These are phyloP conservation scores for Hypoxylon perforatum DNA, from an alignment of 495 filamentous ascomycete species.

Conservation along the genomic window DNA sequence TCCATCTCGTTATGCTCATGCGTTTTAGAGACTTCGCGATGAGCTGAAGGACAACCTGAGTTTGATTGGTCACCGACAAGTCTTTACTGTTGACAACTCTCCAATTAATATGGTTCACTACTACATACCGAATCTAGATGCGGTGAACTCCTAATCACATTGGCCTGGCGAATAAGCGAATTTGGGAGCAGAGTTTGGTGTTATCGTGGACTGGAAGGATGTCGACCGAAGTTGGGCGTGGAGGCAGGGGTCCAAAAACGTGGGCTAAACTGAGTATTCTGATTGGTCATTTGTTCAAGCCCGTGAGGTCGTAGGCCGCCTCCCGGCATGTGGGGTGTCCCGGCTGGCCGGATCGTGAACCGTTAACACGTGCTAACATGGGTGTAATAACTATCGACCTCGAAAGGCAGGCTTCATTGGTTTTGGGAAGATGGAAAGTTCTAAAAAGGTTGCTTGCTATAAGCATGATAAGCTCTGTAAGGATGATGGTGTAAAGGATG, in stretches of 20 bases:
- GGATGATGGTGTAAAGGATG: too few relatives aligned
- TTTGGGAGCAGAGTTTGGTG: not conserved
- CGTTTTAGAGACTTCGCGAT: not conserved
- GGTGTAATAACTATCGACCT: not conserved
- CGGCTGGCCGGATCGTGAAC: constrained; percentile 12
- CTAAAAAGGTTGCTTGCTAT: too few relatives aligned
- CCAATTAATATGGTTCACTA: constrained; percentile 8
- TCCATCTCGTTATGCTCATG: not conserved
- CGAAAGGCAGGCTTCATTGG: not conserved
- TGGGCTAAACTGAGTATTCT: constrained; percentile 11
- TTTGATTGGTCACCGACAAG: not conserved
- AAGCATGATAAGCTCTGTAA: too few relatives aligned
- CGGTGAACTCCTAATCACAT: not conserved
- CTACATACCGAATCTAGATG: constrained; percentile 12
- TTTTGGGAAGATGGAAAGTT: too few relatives aligned
- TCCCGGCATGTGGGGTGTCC: constrained; percentile 8
- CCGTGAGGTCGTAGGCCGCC: not conserved
- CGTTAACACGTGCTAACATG: constrained; percentile 24
- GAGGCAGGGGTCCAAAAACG: constrained; percentile 3
- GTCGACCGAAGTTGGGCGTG: constrained; percentile 9
- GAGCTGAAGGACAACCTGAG: too few relatives aligned
- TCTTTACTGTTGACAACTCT: not conserved
- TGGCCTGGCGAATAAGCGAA: constrained; percentile 8
- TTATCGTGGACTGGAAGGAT: constrained; percentile 3
- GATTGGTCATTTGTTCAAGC: constrained; percentile 22